Evolutionary conservation across 108 stramenopile species (phyloP).

Genomic region (Pseudonitzschia pungens): DNA sequence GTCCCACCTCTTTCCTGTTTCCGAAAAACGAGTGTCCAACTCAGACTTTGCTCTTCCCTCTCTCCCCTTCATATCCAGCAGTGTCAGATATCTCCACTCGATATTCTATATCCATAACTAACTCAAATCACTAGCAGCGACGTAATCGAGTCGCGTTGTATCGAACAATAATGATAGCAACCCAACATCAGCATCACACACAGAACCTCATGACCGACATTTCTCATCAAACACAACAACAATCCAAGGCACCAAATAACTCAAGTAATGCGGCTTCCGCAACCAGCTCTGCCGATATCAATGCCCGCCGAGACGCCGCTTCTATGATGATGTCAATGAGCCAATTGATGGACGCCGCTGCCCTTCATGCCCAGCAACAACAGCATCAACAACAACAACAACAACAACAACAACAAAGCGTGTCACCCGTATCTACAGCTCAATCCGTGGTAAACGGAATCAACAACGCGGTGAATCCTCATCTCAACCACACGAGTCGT

Average conservation of each 20-base stretch:
- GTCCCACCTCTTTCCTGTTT: too few relatives aligned
- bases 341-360: conserved; percentile 12
- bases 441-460: too few relatives aligned
- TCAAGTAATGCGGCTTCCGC: neutral
- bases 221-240: neutral
- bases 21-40: too few relatives aligned
- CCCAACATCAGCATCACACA: neutral
- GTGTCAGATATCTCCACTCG: too few relatives aligned
- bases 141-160: neutral
- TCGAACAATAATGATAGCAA: neutral
- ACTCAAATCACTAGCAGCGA: neutral
- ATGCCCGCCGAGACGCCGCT: conserved; percentile 7
- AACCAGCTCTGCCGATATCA: neutral
- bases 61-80: too few relatives aligned
- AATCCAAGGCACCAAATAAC: neutral
- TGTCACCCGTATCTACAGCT: too few relatives aligned
- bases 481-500: conserved; percentile 12
- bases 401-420: neutral
- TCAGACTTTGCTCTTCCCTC: too few relatives aligned
- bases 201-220: neutral
- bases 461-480: neutral
- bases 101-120: too few relatives aligned
- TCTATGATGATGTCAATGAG: conserved; percentile 19
- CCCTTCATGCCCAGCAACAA: conserved; percentile 5
- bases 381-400: neutral